A percentile compares a stretch with the other conserved stretches of the same genome.
These are phyloP conservation scores for Phytophthora constricta DNA, from an alignment of 352 stramenopile species.

Conservation along the genomic window DNA sequence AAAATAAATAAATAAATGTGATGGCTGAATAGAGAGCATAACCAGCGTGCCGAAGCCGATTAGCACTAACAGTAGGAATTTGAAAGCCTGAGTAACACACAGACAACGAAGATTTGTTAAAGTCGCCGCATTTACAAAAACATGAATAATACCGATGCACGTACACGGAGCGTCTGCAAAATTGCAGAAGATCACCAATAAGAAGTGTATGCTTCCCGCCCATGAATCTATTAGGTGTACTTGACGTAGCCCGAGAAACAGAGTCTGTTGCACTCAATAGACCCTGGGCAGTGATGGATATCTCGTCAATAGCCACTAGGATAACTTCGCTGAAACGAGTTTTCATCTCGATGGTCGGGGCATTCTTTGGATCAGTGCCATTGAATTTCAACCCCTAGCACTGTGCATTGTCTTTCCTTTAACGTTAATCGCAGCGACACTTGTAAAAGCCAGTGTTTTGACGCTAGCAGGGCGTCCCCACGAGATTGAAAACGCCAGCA, in stretches of 20 bases:
- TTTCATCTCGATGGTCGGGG: constrained; percentile 28
- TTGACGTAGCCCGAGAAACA: constrained; percentile 9
- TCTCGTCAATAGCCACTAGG: constrained; percentile 33
- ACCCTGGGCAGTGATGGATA: constrained; percentile 31
- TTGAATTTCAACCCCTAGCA: constrained; percentile 20
- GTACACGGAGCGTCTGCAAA: constrained; percentile 26
- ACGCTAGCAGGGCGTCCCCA: neutral
- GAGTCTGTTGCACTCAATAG: constrained; percentile 23
- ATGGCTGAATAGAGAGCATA: constrained; percentile 17
- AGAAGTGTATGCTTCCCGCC: constrained; percentile 31
- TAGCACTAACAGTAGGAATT: neutral
- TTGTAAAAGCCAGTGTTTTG: neutral
- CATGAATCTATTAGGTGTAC: constrained; percentile 9
- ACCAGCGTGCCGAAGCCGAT: neutral
- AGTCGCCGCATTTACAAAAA: neutral
- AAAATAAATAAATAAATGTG: constrained; percentile 31
- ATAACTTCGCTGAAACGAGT: constrained; percentile 7
- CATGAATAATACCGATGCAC: neutral
- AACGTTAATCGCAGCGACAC: neutral
- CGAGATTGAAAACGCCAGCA: neutral
- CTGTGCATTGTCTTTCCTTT: neutral
- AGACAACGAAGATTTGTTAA: neutral
- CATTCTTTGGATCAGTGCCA: neutral
- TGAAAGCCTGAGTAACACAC: constrained; percentile 1
- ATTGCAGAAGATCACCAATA: constrained; percentile 20